phyloP scores from a whole-genome alignment of 495 filamentous ascomycete genomes.

The Pyrenopolyporus hunteri region DNA sequence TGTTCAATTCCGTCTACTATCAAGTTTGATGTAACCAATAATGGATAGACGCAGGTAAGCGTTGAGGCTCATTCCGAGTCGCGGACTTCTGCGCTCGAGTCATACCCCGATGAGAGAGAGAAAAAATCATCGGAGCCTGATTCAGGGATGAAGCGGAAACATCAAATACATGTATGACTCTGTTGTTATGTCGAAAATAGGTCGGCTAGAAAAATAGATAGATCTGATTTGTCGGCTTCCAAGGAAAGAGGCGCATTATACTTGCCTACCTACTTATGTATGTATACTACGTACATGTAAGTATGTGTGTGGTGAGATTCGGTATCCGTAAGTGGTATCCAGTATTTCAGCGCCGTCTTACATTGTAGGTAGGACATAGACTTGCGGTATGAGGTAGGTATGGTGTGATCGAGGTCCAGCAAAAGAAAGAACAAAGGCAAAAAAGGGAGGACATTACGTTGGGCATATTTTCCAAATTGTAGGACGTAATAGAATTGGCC shows the following conservation, averaged over 20 bases:
- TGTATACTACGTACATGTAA: background rate
- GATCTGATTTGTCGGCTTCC: constrained; percentile 7
- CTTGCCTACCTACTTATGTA: background rate
- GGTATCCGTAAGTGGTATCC: constrained; percentile 30
- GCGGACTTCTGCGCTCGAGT: constrained; percentile 20
- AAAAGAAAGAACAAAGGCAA: constrained; percentile 9
- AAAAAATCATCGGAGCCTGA: constrained; percentile 1
- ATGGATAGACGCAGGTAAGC: background rate
- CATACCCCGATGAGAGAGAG: constrained; percentile 11
- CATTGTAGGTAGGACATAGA: background rate
- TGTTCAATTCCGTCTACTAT: too few relatives aligned
- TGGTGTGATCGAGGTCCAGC: constrained; percentile 14
- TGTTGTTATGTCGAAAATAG: constrained; percentile 14
- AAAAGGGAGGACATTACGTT: too few relatives aligned
- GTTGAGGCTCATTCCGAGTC: constrained; percentile 27
- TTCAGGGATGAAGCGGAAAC: constrained; percentile 14
- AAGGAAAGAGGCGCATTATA: constrained; percentile 5
- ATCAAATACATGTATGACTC: constrained; percentile 26
- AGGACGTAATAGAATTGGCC: background rate
- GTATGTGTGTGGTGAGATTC: constrained; percentile 20
- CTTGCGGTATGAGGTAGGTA: constrained; percentile 3
- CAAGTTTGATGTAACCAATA: background rate
- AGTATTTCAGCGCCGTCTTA: constrained; percentile 17
- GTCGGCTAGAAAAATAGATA: constrained; percentile 20
- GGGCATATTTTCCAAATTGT: constrained; percentile 5